Evolutionary conservation across 495 filamentous ascomycete species (phyloP).

Genomic region (Cercophora samala): DNA sequence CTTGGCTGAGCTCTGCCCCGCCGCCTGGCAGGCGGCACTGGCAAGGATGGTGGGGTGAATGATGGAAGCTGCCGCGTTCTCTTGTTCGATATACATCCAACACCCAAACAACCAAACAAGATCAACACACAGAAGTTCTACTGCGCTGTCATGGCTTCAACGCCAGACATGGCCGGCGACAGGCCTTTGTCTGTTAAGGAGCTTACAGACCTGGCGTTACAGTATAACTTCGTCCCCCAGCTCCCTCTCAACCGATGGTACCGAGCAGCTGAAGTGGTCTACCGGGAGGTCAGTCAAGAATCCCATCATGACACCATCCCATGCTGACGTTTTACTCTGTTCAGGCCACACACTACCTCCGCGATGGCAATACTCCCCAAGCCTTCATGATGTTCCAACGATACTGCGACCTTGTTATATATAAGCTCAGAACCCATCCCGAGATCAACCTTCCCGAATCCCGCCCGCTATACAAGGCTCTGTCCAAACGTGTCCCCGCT

Average conservation of each 20-base stretch:
- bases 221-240: conserved; percentile 73
- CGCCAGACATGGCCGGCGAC: neutral
- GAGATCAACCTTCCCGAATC: conserved; percentile 55
- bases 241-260: conserved; percentile 79
- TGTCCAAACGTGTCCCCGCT: conserved; percentile 27
- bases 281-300: conserved; percentile 63
- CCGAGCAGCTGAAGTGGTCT: conserved; percentile 69
- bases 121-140: conserved; percentile 6
- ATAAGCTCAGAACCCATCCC: conserved; percentile 61
- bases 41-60: neutral
- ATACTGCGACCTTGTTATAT: conserved; percentile 67
- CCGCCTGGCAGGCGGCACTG: neutral
- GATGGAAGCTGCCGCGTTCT: neutral
- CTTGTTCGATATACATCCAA: neutral
- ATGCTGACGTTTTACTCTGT: conserved; percentile 5
- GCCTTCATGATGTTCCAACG: conserved; percentile 84
- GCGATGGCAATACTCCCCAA: conserved; percentile 79
- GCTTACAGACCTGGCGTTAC: conserved; percentile 64
- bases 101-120: neutral
- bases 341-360: conserved; percentile 64
- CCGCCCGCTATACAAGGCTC: conserved; percentile 22
- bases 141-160: neutral
- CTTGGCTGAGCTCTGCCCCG: neutral
- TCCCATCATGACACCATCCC: neutral
- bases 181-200: conserved; percentile 68